phyloP scores from a whole-genome alignment of 306 rosid genomes.

The Inga oerstediana region DNA sequence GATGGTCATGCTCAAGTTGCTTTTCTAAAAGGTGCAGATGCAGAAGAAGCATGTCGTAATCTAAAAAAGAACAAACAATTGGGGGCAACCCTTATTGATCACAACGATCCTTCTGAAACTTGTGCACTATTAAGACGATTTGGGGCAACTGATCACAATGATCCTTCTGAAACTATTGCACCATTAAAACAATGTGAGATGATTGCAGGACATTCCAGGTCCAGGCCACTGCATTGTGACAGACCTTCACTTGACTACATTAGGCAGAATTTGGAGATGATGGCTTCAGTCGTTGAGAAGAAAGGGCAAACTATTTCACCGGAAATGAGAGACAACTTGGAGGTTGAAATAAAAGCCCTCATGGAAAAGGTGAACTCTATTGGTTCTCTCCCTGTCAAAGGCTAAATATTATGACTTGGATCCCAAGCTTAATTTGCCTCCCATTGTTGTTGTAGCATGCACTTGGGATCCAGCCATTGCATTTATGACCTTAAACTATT shows the following conservation, averaged over 20 bases:
- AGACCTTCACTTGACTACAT: conserved; percentile 57
- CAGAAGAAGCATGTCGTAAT: conserved; percentile 59
- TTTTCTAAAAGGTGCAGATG: conserved; percentile 61
- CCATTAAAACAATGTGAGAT: conserved; percentile 18
- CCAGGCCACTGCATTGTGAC: conserved; percentile 39
- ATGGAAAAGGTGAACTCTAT: conserved; percentile 72
- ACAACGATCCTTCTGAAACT: conserved; percentile 47
- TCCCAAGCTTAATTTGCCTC: conserved; percentile 9
- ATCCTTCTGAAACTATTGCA: conserved; percentile 42
- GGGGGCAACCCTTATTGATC: conserved; percentile 51
- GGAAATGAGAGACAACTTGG: conserved; percentile 65
- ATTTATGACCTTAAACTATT: conserved; percentile 19
- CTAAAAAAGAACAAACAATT: conserved; percentile 64
- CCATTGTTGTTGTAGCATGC: conserved; percentile 5
- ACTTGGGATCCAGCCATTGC: conserved; percentile 6
- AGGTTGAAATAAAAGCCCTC: conserved; percentile 64
- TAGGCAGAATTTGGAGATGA: conserved; percentile 72
- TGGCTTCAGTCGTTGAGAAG: conserved; percentile 70
- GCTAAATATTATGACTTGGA: conserved; percentile 19
- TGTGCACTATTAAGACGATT: conserved; percentile 23
- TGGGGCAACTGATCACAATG: neutral
- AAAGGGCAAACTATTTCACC: conserved; percentile 71
- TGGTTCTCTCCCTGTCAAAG: conserved; percentile 41
- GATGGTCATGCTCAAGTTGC: conserved; percentile 63
- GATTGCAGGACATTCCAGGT: conserved; percentile 25